Conservation (phyloP, 108 stramenopile species). For the Skeletonema potamos region DNA sequence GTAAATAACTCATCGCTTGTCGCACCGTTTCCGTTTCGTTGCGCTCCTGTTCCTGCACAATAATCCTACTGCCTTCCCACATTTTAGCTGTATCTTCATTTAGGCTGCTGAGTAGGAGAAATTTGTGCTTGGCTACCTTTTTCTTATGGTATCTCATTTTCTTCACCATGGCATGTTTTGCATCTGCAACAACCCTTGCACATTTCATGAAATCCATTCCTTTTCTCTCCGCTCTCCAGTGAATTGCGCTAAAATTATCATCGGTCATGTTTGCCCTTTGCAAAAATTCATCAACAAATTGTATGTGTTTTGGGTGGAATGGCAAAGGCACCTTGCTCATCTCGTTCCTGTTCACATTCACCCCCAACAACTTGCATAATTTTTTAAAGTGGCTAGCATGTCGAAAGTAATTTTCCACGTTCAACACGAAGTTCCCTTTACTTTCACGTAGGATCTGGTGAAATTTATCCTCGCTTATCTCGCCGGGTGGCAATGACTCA, state of each 20-base stretch:
- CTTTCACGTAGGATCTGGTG: no score
- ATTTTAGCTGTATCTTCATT: background rate
- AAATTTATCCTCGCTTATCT: no score
- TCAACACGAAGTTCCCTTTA: background rate
- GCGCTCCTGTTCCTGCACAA: no score
- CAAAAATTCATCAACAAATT: background rate
- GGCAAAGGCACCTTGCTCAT: background rate
- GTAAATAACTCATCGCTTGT: conserved; percentile 1
- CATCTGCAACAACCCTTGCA: conserved; percentile 1
- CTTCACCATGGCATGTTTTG: no score
- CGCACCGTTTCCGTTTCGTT: background rate
- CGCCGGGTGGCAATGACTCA: no score
- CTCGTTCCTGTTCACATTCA: background rate
- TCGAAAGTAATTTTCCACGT: conserved; percentile 5
- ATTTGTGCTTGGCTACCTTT: background rate
- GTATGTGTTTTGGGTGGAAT: background rate
- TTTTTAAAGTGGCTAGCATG: no score
- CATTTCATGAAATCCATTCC: conserved; percentile 3
- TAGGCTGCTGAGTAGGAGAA: conserved; percentile 1
- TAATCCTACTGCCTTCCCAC: background rate
- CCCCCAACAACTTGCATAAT: no score
- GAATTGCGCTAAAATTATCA: conserved; percentile 3
- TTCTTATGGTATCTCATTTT: no score
- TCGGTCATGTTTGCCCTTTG: background rate
- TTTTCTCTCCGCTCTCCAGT: background rate